Conservation (phyloP, 2,329 filamentous ascomycete genomes). For the Monosporascus sp. region DNA sequence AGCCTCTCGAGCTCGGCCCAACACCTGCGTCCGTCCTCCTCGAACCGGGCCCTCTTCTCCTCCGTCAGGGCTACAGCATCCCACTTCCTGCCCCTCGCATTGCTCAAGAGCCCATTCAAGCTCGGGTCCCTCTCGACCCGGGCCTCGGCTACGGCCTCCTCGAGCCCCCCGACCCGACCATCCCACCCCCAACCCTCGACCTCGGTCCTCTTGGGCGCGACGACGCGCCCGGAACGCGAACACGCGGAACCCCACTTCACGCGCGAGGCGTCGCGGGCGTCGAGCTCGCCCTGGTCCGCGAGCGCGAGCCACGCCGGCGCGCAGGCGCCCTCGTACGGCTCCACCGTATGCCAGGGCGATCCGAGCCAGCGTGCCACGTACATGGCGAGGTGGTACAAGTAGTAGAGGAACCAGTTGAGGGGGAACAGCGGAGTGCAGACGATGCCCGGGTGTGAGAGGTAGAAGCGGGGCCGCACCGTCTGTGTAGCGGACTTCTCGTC, state of each 20-base stretch:
- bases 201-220: constrained; percentile 69
- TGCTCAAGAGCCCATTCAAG: constrained; percentile 33
- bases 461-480: constrained; percentile 54
- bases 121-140: constrained; percentile 40
- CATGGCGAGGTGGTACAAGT: constrained; percentile 62
- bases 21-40: constrained; percentile 51
- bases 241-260: constrained; percentile 82
- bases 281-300: constrained; percentile 55
- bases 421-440: constrained; percentile 78
- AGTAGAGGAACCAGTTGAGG: constrained; percentile 63
- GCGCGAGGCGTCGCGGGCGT: constrained; percentile 48
- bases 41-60: constrained; percentile 56
- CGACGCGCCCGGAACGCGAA: constrained; percentile 46
- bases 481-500: no score
- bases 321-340: constrained; percentile 70
- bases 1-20: constrained; percentile 71
- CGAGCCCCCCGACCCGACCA: constrained; percentile 43
- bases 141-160: constrained; percentile 29
- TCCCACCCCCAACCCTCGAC: constrained; percentile 80
- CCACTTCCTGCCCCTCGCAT: constrained; percentile 52
- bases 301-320: constrained; percentile 76
- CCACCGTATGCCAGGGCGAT: constrained; percentile 80
- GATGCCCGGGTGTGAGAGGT: constrained; percentile 81
- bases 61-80: constrained; percentile 53
- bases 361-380: constrained; percentile 71